Evolutionary conservation across 495 filamentous ascomycete species (phyloP).

Genomic region (Podospora pseudopauciseta): DNA sequence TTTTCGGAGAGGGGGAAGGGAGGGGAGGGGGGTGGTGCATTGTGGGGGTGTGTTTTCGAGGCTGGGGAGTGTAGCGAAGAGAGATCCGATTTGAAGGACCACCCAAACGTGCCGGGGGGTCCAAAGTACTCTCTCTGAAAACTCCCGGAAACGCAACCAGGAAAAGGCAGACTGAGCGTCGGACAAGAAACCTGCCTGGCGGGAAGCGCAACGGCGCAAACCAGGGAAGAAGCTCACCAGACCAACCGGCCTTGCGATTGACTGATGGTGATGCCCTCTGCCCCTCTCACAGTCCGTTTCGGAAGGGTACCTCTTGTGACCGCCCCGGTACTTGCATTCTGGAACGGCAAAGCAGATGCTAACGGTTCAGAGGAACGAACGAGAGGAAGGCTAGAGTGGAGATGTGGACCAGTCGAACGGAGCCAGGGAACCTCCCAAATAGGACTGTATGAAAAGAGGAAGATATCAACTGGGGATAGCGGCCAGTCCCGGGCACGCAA

Average conservation of each 20-base stretch:
- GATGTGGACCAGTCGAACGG: conserved; percentile 1
- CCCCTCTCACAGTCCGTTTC: conserved; percentile 10
- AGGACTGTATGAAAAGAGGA: neutral
- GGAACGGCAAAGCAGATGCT: conserved; percentile 14
- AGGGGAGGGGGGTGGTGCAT: conserved; percentile 15
- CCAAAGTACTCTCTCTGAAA: conserved; percentile 23
- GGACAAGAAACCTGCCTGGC: conserved; percentile 11
- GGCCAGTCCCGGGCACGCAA: conserved; percentile 10
- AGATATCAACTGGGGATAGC: neutral
- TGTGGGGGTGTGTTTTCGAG: conserved; percentile 20
- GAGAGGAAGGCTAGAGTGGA: neutral
- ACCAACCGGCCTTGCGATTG: neutral
- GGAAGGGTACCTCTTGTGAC: conserved; percentile 20
- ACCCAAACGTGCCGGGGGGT: conserved; percentile 15
- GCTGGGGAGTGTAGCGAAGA: conserved; percentile 20
- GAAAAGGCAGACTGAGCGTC: conserved; percentile 14
- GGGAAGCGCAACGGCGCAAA: neutral
- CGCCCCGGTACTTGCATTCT: conserved; percentile 19
- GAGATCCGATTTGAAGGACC: conserved; percentile 26
- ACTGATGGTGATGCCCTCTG: neutral
- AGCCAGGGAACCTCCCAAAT: conserved; percentile 3
- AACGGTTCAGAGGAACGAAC: conserved; percentile 13
- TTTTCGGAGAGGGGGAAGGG: conserved; percentile 22
- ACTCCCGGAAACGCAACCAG: conserved; percentile 16
- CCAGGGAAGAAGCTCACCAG: neutral